Evolutionary conservation across 192 early-diverging fungal species (phyloP).

Genomic region (Backusella circina): DNA sequence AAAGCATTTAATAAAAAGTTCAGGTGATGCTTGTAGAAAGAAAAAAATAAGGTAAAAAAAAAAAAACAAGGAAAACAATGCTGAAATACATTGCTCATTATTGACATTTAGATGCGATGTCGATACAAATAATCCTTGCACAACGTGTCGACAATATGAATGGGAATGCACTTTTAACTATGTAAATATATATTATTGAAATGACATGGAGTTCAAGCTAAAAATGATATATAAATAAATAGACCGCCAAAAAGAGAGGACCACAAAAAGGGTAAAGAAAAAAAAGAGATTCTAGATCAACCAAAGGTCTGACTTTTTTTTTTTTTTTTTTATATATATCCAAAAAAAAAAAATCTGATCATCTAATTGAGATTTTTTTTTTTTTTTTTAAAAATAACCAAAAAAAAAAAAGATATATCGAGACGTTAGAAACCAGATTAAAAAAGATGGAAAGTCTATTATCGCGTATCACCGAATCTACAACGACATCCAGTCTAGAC

Average conservation of each 20-base stretch:
- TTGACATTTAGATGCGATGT: conserved; percentile 26
- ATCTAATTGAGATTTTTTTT: no score
- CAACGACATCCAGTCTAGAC: neutral
- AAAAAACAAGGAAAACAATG: no score
- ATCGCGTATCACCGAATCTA: neutral
- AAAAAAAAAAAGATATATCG: conserved; percentile 24
- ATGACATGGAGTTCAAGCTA: no score
- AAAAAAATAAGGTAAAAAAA: conserved; percentile 26
- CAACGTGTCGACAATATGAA: conserved; percentile 27
- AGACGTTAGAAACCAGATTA: conserved; percentile 20
- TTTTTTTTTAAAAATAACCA: no score
- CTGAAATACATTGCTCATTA: neutral
- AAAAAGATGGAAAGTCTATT: conserved; percentile 28
- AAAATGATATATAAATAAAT: neutral
- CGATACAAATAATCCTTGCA: conserved; percentile 16
- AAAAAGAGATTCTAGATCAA: neutral
- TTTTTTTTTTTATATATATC: no score
- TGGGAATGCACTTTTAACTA: conserved; percentile 34
- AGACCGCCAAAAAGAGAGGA: conserved; percentile 23
- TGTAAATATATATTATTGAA: neutral
- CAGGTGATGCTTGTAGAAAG: conserved; percentile 29
- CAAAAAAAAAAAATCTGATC: conserved; percentile 3
- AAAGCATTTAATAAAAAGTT: neutral
- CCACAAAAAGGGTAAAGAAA: conserved; percentile 26
- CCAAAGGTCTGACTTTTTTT: no score